These are phyloP conservation scores for Fusarium lateritium DNA, from an alignment of 2,329 filamentous ascomycete genomes.

Conservation along the genomic window DNA sequence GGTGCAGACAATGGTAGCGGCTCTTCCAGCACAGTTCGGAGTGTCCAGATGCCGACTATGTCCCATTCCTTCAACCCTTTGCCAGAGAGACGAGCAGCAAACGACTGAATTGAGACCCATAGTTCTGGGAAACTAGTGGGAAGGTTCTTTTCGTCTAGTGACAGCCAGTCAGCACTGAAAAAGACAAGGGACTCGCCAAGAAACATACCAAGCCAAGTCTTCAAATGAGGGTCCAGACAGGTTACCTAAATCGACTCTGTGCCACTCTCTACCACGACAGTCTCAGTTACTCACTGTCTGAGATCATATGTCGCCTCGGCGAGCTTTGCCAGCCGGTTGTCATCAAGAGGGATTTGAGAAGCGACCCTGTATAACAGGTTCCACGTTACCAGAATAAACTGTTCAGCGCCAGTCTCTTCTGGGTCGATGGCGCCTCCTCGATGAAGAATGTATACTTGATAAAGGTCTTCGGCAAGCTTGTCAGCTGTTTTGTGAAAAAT, in stretches of 20 bases:
- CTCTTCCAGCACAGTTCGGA: conserved; percentile 53
- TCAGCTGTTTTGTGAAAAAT: not conserved
- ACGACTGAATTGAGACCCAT: conserved; percentile 55
- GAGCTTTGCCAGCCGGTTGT: not conserved
- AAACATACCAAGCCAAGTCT: not conserved
- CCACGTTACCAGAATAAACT: not conserved
- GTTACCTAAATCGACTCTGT: not conserved
- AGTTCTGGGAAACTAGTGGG: too few relatives aligned
- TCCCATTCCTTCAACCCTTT: conserved; percentile 40
- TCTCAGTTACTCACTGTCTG: not conserved
- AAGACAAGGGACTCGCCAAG: not conserved
- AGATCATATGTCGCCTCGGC: not conserved
- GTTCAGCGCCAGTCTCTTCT: not conserved
- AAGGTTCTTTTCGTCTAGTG: too few relatives aligned
- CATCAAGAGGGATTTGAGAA: not conserved
- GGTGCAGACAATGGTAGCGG: conserved; percentile 24
- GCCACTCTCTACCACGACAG: not conserved
- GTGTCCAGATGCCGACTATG: conserved; percentile 51
- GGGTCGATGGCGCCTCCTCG: not conserved
- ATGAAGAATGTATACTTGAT: not conserved
- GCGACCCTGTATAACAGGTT: not conserved
- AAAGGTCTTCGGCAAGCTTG: not conserved
- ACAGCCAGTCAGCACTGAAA: not conserved
- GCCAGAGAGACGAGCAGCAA: conserved; percentile 51
- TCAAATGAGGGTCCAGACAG: not conserved